These are phyloP conservation scores for Xylaria cubensis DNA, from an alignment of 495 filamentous ascomycete species.

Conservation along the genomic window DNA sequence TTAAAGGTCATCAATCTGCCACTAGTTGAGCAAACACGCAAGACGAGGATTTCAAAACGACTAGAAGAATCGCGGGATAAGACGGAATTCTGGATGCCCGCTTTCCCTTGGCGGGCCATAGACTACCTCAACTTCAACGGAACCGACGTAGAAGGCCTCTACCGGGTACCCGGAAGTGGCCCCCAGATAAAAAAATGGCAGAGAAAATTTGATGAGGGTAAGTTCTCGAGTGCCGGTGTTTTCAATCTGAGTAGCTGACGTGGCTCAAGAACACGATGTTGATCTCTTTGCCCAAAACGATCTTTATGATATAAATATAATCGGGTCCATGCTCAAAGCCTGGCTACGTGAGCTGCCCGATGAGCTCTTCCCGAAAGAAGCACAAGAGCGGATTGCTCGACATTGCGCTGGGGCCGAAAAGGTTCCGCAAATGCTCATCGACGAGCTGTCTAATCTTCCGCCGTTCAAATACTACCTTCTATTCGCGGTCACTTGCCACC, in stretches of 20 bases:
- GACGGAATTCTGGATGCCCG: constrained; percentile 97
- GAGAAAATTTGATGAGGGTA: constrained; percentile 81
- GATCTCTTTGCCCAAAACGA: constrained; percentile 82
- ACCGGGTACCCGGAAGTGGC: constrained; percentile 84
- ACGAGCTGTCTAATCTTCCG: constrained; percentile 87
- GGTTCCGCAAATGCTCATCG: constrained; percentile 80
- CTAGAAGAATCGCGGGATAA: constrained; percentile 86
- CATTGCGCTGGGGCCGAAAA: constrained; percentile 76
- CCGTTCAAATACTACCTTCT: constrained; percentile 96
- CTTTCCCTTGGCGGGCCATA: constrained; percentile 88
- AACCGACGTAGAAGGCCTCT: constrained; percentile 88
- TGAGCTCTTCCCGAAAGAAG: constrained; percentile 82
- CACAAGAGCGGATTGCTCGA: constrained; percentile 74
- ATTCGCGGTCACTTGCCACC: constrained; percentile 92
- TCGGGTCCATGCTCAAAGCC: constrained; percentile 89
- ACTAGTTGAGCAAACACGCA: constrained; percentile 81
- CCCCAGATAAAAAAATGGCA: constrained; percentile 88
- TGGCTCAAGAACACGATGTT: constrained; percentile 72
- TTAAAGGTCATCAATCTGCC: constrained; percentile 80
- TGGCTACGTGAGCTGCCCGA: constrained; percentile 95
- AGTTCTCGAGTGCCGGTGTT: constrained; percentile 15
- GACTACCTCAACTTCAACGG: constrained; percentile 93
- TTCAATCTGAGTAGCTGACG: constrained; percentile 37
- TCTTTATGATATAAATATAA: constrained; percentile 91
- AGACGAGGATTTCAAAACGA: constrained; percentile 83